Base-by-base conservation (phyloP, 345 rosid species). In the Combretum micranthum region DNA sequence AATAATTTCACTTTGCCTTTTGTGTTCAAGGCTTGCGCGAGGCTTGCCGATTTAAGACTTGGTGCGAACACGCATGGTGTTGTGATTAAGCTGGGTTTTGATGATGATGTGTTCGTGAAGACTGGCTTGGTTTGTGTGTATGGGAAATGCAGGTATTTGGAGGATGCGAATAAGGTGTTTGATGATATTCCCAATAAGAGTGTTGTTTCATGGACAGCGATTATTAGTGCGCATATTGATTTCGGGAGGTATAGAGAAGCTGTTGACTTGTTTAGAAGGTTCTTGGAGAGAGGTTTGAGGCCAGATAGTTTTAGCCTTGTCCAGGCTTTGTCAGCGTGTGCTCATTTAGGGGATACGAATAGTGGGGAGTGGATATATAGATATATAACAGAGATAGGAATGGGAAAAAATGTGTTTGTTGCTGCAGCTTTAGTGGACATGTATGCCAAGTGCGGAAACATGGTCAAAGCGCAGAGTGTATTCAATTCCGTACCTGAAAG, bases 381-480 rank as follows among this genome's bases (percentile, higher is more conserved):
- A 18, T 73, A 69, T 20, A 52, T 80, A 47, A 65, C 63, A 5
- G 77, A 64, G 62, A 65, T 46, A 42, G 80, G 72, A 15, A 65
- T 80, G 76, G 66, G 14, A 25, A 77, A 62, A 58, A 79, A 88
- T 60, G 72, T 81, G 3, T 81, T 62, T 49, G 65, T 85, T 20
- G 64, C 70, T 4, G 72, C 96, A 12, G 51, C 88, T 21, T 74
- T 88, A 64, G 75, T 83, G 52, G 88, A 82, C 71, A 71, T 88
- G 63, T 80, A 80, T 17, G 77, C 80, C 4, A 88, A 88, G 67
- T 62, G 68, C 48, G 94, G 90, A 61, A 64, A 77, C 66, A 85
- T 83, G 83, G 84, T 67, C 64, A 77, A 74, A 63, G 96, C 96
- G 0, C 69, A 74, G 10, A n/a, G 2, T 52, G 56, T 82, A 23